Base-by-base conservation (phyloP, 1,139 yeast genomes). In the Blastobotrys malaysiensis region DNA sequence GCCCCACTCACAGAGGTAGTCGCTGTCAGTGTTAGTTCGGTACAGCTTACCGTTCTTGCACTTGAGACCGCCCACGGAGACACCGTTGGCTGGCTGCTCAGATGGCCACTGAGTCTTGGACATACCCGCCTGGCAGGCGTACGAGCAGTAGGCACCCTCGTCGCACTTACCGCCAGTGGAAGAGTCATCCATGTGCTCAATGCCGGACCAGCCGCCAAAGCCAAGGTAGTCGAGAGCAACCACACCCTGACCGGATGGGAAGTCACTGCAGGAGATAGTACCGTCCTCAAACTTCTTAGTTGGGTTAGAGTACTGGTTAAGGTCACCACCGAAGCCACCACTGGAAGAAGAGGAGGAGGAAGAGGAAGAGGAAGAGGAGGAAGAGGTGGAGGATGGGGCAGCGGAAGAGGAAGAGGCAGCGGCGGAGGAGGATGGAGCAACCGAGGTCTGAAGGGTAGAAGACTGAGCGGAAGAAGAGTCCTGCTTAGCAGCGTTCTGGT, bases 101-200 rank as follows among this genome's bases (percentile, higher is more conserved):
- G 82, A 71, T 56, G 97, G 97, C 96, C 96, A 91, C 77, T 90
- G 98, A 57, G 97, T 88, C 83, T 90, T 90, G 71, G 96, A 86
- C 95, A 86, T 86, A 77, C 97, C 98, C 47, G 96, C 81, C 75
- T 87, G 89, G 78, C 98, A 90, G 55, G 97, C 96, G 73, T 90
- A 91, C 59, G 98, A 91, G 77, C 98, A 93, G 83, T 87, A 89
- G 69, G 81, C 82, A 59, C 97, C 98, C 63, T 89, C 96, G 64
- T 77, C 68, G 79, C 99, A 93, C 54, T 75, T 75, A 68, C 75
- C 67, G 51, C 81, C 77, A 58, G 90, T 83, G 63, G 90, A 78
- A 57, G 86, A 81, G 58, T 66, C 66, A 51, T 58, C 46, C 54
- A 66, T 65, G 63, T 82, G 81, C 68, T 82, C 80, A 61, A 93